These are phyloP conservation scores for Diaporthe sp. DNA, from an alignment of 2,329 filamentous ascomycete genomes.

Conservation along the genomic window DNA sequence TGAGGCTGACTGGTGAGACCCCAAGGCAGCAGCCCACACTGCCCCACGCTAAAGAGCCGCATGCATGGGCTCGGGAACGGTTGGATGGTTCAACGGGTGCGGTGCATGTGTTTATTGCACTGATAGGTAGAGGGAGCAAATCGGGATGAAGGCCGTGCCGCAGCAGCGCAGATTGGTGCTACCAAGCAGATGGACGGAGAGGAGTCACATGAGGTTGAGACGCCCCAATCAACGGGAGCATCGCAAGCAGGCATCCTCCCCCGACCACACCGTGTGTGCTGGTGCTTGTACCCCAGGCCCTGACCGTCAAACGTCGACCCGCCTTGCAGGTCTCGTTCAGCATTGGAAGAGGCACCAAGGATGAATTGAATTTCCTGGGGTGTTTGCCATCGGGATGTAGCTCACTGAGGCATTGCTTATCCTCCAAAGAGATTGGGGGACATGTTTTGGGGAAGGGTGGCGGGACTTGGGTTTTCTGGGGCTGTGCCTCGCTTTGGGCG, in stretches of 20 bases:
- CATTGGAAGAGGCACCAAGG: too few relatives aligned
- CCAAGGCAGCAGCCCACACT: conserved; percentile 29
- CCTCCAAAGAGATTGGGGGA: too few relatives aligned
- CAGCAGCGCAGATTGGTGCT: conserved; percentile 12
- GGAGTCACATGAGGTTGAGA: not conserved
- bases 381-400: too few relatives aligned
- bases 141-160: not conserved
- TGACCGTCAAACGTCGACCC: too few relatives aligned
- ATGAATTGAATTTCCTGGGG: too few relatives aligned
- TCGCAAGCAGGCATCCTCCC: not conserved
- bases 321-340: too few relatives aligned
- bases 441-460: too few relatives aligned
- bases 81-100: not conserved
- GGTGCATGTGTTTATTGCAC: not conserved
- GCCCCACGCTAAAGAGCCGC: conserved; percentile 12
- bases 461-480: too few relatives aligned
- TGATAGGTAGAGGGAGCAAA: not conserved
- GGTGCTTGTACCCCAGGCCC: not conserved
- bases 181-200: not conserved
- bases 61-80: not conserved
- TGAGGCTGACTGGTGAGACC: conserved; percentile 1
- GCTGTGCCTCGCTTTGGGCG: too few relatives aligned
- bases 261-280: not conserved
- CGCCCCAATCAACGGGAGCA: not conserved
- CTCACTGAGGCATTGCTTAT: too few relatives aligned